Evolutionary conservation across 192 early-diverging fungal species (phyloP).

Genomic region (Coemansia sp.): DNA sequence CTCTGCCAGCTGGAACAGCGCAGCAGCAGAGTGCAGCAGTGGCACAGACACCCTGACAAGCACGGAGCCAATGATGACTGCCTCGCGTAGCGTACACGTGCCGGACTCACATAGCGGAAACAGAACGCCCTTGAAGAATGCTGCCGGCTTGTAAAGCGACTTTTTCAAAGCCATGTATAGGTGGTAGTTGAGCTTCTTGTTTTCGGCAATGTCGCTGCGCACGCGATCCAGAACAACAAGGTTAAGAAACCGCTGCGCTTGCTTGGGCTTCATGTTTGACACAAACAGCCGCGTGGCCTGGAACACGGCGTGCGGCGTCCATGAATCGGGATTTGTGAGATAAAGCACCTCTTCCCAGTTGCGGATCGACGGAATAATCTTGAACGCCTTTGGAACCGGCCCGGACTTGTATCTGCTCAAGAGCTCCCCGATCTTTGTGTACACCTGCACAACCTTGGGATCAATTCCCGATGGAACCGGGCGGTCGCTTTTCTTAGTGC

Average conservation of each 20-base stretch:
- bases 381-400: conserved; percentile 96
- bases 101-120: conserved; percentile 93
- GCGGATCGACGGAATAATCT: conserved; percentile 91
- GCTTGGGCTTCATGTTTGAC: conserved; percentile 92
- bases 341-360: conserved; percentile 98
- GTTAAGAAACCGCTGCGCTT: conserved; percentile 89
- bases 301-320: conserved; percentile 97
- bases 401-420: conserved; percentile 92
- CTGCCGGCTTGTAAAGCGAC: conserved; percentile 92
- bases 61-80: conserved; percentile 91
- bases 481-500: background rate
- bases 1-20: conserved; percentile 88
- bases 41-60: conserved; percentile 93
- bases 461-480: conserved; percentile 60
- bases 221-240: conserved; percentile 89
- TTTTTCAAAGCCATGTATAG: conserved; percentile 97
- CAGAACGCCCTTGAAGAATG: conserved; percentile 96
- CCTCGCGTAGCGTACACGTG: conserved; percentile 93
- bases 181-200: conserved; percentile 97
- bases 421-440: conserved; percentile 81
- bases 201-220: conserved; percentile 93
- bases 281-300: conserved; percentile 96
- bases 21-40: conserved; percentile 92
- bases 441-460: conserved; percentile 92
- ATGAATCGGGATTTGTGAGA: conserved; percentile 84